phyloP scores from a whole-genome alignment of 169 alveolate genomes.

The Babesia bovis region DNA sequence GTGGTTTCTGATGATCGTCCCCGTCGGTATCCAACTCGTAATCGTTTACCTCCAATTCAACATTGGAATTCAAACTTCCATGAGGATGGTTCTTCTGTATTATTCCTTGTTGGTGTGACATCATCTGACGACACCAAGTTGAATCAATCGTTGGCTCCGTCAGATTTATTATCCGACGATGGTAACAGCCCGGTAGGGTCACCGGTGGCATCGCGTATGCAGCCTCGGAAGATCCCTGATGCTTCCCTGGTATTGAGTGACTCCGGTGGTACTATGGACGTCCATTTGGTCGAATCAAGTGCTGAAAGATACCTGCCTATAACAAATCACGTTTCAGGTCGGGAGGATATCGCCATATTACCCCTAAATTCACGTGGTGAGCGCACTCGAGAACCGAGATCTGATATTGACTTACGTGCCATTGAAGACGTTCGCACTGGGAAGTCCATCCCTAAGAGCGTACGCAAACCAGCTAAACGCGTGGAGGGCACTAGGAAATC shows the following conservation, averaged over 20 bases:
- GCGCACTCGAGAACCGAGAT: background rate
- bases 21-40: conserved; percentile 47
- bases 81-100: conserved; percentile 52
- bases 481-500: background rate
- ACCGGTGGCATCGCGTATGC: background rate
- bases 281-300: conserved; percentile 24
- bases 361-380: background rate
- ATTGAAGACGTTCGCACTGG: background rate
- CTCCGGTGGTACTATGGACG: conserved; percentile 44
- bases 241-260: conserved; percentile 54
- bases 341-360: background rate
- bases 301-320: conserved; percentile 11
- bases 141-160: conserved; percentile 27
- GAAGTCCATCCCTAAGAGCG: background rate
- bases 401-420: background rate
- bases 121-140: conserved; percentile 15
- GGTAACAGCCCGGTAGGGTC: background rate
- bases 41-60: conserved; percentile 54
- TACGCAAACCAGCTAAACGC: background rate
- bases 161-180: conserved; percentile 10
- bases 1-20: conserved; percentile 15
- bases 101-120: conserved; percentile 58
- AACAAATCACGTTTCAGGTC: background rate
- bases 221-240: conserved; percentile 22
- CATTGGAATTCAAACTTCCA: conserved; percentile 57